A percentile compares a stretch with the other conserved stretches of the same genome.
phyloP scores from a whole-genome alignment of 495 filamentous ascomycete species.

The Tuber magnatum region DNA sequence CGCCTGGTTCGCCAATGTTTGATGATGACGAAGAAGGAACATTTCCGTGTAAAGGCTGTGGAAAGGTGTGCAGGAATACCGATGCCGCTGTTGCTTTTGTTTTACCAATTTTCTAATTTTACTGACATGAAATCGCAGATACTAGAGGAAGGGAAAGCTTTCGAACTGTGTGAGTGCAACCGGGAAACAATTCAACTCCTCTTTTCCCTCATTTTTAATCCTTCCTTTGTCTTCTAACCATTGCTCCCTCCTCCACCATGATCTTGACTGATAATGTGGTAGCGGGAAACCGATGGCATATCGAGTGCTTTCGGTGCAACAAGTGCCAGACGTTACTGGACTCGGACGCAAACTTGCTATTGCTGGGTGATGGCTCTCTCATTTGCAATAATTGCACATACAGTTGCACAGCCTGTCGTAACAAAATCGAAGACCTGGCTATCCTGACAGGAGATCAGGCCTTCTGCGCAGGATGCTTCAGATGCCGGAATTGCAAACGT shows the following conservation, averaged over 20 bases:
- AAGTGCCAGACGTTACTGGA: slow-evolving; percentile 92
- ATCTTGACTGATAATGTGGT: slow-evolving; percentile 20
- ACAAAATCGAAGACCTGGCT: slow-evolving; percentile 97
- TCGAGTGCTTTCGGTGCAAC: slow-evolving; percentile 98
- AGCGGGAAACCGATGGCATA: slow-evolving; percentile 99
- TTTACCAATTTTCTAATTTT: slow-evolving; percentile 72
- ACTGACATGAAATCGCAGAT: slow-evolving; percentile 55
- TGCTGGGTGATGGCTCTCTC: slow-evolving; percentile 93
- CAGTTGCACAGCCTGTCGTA: slow-evolving; percentile 91
- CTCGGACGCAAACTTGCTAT: slow-evolving; percentile 93
- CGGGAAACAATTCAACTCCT: slow-evolving; percentile 4
- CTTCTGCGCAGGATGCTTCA: slow-evolving; percentile 96
- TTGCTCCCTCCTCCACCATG: slow-evolving; percentile 10
- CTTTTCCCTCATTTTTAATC: slow-evolving; percentile 4
- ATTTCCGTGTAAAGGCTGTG: slow-evolving; percentile 95
- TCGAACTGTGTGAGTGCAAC: slow-evolving; percentile 76
- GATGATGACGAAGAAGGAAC: slow-evolving; percentile 72
- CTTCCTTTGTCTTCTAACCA: neutral
- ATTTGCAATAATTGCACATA: slow-evolving; percentile 99
- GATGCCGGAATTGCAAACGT: slow-evolving; percentile 94
- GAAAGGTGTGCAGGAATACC: slow-evolving; percentile 59
- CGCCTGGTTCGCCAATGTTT: slow-evolving; percentile 66
- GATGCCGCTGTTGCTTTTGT: slow-evolving; percentile 76
- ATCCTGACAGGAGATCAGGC: slow-evolving; percentile 98
- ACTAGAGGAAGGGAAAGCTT: slow-evolving; percentile 95